Percentiles rank a stretch among this genome's conserved stretches.
Conservation (phyloP, 768 basidiomycete genomes). For the Leccinellum rugosiceps region DNA sequence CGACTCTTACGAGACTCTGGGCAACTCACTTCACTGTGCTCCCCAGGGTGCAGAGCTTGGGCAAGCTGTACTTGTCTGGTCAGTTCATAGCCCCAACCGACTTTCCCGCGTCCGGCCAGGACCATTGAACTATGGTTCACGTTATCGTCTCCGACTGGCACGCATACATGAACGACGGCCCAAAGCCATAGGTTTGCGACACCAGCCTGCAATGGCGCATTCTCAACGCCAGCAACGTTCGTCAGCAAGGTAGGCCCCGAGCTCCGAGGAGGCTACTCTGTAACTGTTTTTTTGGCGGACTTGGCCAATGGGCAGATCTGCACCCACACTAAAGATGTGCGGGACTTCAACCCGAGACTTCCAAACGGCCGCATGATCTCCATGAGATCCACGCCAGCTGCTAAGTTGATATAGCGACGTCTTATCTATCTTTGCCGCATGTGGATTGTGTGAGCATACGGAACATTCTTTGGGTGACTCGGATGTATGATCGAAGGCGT, state of each 20-base stretch:
- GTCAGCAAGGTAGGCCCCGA: background rate
- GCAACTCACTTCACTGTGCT: background rate
- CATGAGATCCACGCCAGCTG: background rate
- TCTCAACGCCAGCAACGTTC: background rate
- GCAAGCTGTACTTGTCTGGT: background rate
- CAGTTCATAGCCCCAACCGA: background rate
- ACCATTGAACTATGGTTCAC: background rate
- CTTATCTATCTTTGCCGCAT: background rate
- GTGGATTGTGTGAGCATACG: background rate
- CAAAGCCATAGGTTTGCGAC: background rate
- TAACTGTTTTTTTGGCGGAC: too few relatives aligned
- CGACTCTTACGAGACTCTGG: background rate
- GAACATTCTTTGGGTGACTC: background rate
- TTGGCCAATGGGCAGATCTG: too few relatives aligned
- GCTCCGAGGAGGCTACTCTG: too few relatives aligned
- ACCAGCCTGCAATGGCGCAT: too few relatives aligned
- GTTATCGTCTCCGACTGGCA: background rate
- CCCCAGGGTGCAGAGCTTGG: background rate
- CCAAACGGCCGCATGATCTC: too few relatives aligned
- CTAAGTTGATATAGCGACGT: constrained; percentile 7
- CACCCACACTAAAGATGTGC: too few relatives aligned
- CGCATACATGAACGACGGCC: background rate
- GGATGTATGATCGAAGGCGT: background rate
- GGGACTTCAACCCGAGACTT: too few relatives aligned
- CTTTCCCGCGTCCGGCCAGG: background rate